Conservation (phyloP, 1,139 yeast species). For the Magnusiomyces fungicola region DNA sequence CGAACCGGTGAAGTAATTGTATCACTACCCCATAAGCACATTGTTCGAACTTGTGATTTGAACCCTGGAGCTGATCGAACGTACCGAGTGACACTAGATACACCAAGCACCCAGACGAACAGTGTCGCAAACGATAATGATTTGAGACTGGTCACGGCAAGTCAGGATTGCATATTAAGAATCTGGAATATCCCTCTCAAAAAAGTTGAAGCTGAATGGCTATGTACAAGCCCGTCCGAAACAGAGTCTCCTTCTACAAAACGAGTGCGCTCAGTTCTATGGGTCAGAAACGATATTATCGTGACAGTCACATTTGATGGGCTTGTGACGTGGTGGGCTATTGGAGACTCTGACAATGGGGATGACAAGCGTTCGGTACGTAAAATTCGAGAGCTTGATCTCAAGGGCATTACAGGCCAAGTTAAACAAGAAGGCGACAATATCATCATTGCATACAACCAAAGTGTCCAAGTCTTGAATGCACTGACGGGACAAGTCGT, state of each 20-base stretch:
- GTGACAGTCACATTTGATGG: conserved; percentile 27
- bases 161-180: conserved; percentile 23
- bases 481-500: conserved; percentile 20
- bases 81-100: background rate
- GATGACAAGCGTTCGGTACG: conserved; percentile 9
- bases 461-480: conserved; percentile 23
- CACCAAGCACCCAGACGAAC: too few relatives aligned
- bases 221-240: background rate
- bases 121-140: background rate
- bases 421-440: conserved; percentile 22
- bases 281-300: conserved; percentile 20
- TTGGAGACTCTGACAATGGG: conserved; percentile 13
- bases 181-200: conserved; percentile 21
- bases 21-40: conserved; percentile 29
- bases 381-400: conserved; percentile 16
- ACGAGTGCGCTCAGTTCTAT: conserved; percentile 18
- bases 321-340: conserved; percentile 30
- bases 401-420: conserved; percentile 28
- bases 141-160: conserved; percentile 23
- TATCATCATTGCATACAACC: conserved; percentile 20
- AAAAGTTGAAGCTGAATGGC: conserved; percentile 19
- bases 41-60: conserved; percentile 30
- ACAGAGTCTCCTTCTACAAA: background rate
- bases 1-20: conserved; percentile 24
- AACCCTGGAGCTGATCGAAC: conserved; percentile 13